Conservation (phyloP, 2,329 filamentous ascomycete genomes). For the Didymellaceae sp. region DNA sequence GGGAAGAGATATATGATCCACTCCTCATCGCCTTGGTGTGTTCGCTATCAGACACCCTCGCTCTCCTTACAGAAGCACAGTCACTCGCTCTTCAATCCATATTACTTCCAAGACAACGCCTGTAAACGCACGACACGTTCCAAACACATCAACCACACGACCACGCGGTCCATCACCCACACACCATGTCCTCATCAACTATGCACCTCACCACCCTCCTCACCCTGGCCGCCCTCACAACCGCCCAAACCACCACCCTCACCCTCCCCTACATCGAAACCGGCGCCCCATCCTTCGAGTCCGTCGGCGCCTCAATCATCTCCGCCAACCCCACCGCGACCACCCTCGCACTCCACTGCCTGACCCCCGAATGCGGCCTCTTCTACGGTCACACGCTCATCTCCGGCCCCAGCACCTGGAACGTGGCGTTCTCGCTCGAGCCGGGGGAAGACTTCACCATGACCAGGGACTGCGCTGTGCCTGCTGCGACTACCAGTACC, state of each 20-base stretch:
- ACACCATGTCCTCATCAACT: constrained; percentile 15
- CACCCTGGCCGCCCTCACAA: constrained; percentile 16
- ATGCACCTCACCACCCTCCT: constrained; percentile 10
- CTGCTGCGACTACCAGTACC: constrained; percentile 13
- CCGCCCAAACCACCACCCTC: constrained; percentile 21
- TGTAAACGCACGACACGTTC: not conserved
- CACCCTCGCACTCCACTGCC: constrained; percentile 20
- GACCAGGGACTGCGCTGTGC: constrained; percentile 29
- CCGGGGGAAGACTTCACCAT: constrained; percentile 24
- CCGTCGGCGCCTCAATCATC: constrained; percentile 24
- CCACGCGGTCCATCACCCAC: not conserved
- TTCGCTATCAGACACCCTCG: no score
- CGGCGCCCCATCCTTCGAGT: constrained; percentile 1
- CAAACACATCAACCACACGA: not conserved
- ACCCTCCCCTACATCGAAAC: constrained; percentile 19
- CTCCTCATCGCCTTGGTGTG: no score
- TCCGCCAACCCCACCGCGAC: constrained; percentile 21
- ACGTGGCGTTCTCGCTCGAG: constrained; percentile 25
- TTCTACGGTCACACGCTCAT: constrained; percentile 28
- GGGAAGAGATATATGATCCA: no score
- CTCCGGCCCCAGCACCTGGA: constrained; percentile 27
- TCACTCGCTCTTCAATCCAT: no score
- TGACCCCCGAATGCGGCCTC: constrained; percentile 22
- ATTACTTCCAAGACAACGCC: no score
- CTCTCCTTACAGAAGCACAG: no score